Evolutionary conservation across 257 asterid genomes (phyloP).

Genomic region (Anisodus tanguticus): DNA sequence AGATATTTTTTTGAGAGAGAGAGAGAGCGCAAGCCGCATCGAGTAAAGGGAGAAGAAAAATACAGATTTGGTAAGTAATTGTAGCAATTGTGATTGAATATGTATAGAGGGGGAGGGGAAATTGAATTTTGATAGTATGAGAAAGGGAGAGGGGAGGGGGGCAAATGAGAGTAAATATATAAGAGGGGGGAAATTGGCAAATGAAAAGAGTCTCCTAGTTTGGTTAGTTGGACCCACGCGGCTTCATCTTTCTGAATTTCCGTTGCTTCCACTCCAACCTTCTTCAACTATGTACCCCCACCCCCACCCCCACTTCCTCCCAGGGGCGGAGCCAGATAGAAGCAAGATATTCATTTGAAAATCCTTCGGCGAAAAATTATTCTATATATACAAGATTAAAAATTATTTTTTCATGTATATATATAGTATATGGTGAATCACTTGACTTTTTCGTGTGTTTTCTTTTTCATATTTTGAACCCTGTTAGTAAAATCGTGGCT

Average conservation of each 20-base stretch:
- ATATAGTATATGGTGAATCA: background rate
- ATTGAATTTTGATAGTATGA: background rate
- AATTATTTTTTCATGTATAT: too few species aligned
- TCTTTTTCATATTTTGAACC: too few species aligned
- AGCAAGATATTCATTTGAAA: background rate
- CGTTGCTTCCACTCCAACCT: slow-evolving; percentile 62
- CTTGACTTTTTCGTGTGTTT: too few species aligned
- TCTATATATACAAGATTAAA: too few species aligned
- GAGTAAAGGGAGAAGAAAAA: background rate
- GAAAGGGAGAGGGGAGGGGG: background rate
- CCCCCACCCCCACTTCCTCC: too few species aligned
- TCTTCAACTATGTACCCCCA: slow-evolving; percentile 16
- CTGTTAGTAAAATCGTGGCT: too few species aligned
- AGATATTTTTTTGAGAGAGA: background rate
- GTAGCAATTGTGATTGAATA: background rate
- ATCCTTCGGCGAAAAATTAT: background rate
- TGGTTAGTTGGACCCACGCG: slow-evolving; percentile 69
- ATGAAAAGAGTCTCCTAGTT: slow-evolving; percentile 40
- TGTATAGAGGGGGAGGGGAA: background rate
- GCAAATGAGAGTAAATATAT: slow-evolving; percentile 9
- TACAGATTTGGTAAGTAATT: slow-evolving; percentile 11
- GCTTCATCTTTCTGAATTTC: slow-evolving; percentile 38
- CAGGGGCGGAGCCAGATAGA: too few species aligned
- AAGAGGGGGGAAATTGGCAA: slow-evolving; percentile 14
- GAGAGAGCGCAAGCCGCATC: slow-evolving; percentile 60